Evolutionary conservation across 2,329 filamentous ascomycete genomes (phyloP), one percentile per base, ranked within the genome.

Genomic region (Trichoderma hamatum): DNA sequence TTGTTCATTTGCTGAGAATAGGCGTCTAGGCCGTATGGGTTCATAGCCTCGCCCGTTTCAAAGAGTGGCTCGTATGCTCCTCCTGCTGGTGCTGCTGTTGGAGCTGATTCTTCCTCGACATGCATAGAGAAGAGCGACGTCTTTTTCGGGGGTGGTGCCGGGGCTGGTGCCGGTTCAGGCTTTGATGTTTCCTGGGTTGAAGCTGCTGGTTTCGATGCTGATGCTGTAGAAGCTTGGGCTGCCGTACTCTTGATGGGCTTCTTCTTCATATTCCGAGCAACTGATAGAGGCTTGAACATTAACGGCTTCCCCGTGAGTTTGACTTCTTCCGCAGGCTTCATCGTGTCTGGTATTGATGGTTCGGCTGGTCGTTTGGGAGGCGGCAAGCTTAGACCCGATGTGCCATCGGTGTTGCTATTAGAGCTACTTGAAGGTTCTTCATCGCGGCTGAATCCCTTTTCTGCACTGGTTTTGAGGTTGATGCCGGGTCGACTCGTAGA

Each of bases 211-310:
- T 73, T 70, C 32, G 70, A 32, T 16, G 70, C 28, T n/a, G 60
- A 32, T 10, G 66, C 39, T 11, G 69, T 21, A 11, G 72, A 30
- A 19, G 71, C 64, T 7, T 70, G 74, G 13, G 71, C 67, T 16
- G 63, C 71, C 13, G 69, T 70, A 3, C 74, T 66, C 28, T 79
- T 78, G 46, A 55, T 7, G 4, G 78, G 78, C 69, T 84, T 82
- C 81, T 90, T 93, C 81, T 92, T 93, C 71, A 86, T 85, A 71
- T 91, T 93, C 71, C 92, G 86, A 19, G 90, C 88, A 16, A 97
- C 94, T 1, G 94, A 97, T 46, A 97, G 83, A 3, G 95, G 95
- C 76, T 90, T 92, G 79, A 98, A 97, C 88, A 93, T 92, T 79
- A 94, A 88, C 14, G 93, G 88, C 74, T 94, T 96, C 24, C 92